Evolutionary conservation across 768 basidiomycete genomes (phyloP).

Genomic region (Neoboletus subvelutipes): DNA sequence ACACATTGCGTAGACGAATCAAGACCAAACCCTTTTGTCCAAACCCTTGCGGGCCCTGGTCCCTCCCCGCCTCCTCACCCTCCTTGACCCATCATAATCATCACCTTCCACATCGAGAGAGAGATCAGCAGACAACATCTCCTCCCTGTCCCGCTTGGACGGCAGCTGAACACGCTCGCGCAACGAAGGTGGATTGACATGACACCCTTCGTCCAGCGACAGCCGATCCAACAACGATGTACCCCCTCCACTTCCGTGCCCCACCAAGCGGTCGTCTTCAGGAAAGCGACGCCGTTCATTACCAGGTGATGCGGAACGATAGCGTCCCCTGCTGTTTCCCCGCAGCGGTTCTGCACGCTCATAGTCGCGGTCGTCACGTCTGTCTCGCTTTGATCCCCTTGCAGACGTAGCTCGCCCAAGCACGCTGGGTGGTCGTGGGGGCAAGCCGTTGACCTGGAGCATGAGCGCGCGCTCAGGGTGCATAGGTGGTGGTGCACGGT

Average conservation of each 20-base stretch:
- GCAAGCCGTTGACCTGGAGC: constrained; percentile 29
- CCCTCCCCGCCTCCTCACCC: constrained; percentile 25
- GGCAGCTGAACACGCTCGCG: constrained; percentile 40
- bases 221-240: constrained; percentile 41
- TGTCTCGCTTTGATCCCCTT: constrained; percentile 21
- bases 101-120: constrained; percentile 19
- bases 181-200: constrained; percentile 26
- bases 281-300: constrained; percentile 17
- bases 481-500: constrained; percentile 19
- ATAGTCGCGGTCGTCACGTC: constrained; percentile 17
- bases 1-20: not conserved
- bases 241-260: constrained; percentile 17
- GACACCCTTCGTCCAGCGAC: constrained; percentile 22
- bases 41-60: constrained; percentile 19
- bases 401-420: constrained; percentile 15
- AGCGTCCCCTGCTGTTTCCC: constrained; percentile 4
- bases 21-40: not conserved
- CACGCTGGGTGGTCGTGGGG: constrained; percentile 26
- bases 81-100: constrained; percentile 24
- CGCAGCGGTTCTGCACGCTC: constrained; percentile 24
- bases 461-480: constrained; percentile 34
- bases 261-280: constrained; percentile 8
- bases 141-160: constrained; percentile 33
- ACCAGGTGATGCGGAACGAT: constrained; percentile 14
- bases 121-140: constrained; percentile 21